Percentiles rank a stretch among this genome's conserved stretches.
phyloP scores from a whole-genome alignment of 2,329 filamentous ascomycete genomes.

The Chrysoporthe austroafricana region DNA sequence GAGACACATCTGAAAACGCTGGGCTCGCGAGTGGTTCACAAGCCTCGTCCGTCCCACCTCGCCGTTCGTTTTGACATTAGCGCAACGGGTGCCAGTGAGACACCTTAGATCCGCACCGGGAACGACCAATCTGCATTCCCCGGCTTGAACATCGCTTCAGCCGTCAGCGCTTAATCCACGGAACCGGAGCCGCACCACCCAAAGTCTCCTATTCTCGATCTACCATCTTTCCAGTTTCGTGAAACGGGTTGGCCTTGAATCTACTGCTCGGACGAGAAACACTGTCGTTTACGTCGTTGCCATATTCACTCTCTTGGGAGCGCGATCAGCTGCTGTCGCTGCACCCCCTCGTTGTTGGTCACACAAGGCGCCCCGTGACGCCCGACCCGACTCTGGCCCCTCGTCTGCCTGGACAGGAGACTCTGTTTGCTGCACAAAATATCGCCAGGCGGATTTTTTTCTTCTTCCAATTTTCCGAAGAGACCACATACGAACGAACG shows the following conservation, averaged over 20 bases:
- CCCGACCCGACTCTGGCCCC: background rate
- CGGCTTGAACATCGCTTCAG: background rate
- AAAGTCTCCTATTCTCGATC: background rate
- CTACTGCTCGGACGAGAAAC: background rate
- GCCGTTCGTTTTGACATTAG: background rate
- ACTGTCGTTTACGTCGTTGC: constrained; percentile 7
- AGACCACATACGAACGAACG: background rate
- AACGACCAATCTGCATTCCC: constrained; percentile 7
- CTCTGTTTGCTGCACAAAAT: background rate
- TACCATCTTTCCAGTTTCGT: background rate
- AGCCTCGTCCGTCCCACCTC: background rate
- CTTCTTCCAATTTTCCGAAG: background rate
- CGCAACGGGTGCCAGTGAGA: background rate
- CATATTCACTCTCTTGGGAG: background rate
- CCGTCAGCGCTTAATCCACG: constrained; percentile 14
- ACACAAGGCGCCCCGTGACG: constrained; percentile 1
- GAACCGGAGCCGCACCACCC: background rate
- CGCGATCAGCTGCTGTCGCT: background rate
- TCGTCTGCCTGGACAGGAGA: background rate
- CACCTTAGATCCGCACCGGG: background rate
- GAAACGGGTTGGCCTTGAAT: background rate
- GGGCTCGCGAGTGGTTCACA: constrained; percentile 5
- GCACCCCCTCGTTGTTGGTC: background rate
- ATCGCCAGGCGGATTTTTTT: background rate
- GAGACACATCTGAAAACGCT: background rate